Percentiles rank a stretch among this genome's conserved stretches.
phyloP scores from a whole-genome alignment of 2,329 filamentous ascomycete genomes.

The Exserohilum rostratum region DNA sequence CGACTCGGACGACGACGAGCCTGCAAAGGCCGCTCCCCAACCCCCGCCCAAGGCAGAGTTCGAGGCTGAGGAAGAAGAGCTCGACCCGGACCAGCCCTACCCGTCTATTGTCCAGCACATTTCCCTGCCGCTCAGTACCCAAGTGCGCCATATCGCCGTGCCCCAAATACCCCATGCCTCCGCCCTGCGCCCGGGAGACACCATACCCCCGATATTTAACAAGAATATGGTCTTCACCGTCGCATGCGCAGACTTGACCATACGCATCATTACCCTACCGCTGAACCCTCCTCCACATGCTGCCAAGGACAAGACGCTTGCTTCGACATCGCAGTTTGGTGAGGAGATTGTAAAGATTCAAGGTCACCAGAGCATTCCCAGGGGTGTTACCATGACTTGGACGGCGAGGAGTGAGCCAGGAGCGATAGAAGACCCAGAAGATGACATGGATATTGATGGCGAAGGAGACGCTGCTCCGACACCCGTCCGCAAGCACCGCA shows the following conservation, averaged over 20 bases:
- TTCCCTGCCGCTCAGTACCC: conserved; percentile 60
- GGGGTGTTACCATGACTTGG: conserved; percentile 60
- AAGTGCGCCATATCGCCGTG: conserved; percentile 61
- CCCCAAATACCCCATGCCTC: conserved; percentile 48
- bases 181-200: conserved; percentile 38
- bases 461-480: conserved; percentile 29
- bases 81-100: conserved; percentile 63
- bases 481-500: conserved; percentile 25
- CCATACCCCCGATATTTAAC: conserved; percentile 56
- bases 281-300: conserved; percentile 58
- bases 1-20: conserved; percentile 62
- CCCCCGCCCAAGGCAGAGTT: conserved; percentile 51
- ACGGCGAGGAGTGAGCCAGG: conserved; percentile 43
- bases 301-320: conserved; percentile 34
- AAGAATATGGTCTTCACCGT: conserved; percentile 60
- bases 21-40: conserved; percentile 27
- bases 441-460: conserved; percentile 47
- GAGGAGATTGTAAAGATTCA: conserved; percentile 58
- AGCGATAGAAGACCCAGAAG: conserved; percentile 25
- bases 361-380: conserved; percentile 59
- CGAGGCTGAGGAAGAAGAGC: conserved; percentile 62
- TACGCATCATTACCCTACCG: conserved; percentile 61
- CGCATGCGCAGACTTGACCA: conserved; percentile 63
- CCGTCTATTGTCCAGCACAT: conserved; percentile 60
- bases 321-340: conserved; percentile 40